Conservation (phyloP, 1,284 basidiomycete genomes). For the Vanrija pseudolonga region DNA sequence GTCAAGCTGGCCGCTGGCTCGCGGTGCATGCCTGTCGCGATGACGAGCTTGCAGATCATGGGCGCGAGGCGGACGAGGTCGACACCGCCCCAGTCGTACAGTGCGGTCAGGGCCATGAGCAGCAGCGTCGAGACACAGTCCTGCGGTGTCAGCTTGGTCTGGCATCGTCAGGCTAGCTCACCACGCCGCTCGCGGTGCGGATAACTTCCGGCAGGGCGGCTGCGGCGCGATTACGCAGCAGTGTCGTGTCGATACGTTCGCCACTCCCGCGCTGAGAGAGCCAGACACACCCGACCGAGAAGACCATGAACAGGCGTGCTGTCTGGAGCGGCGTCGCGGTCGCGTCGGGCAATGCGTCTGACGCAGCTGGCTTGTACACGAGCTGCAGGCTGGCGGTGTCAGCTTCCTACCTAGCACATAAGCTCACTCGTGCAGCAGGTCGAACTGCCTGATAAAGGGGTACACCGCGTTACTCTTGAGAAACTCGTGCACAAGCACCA, state of each 20-base stretch:
- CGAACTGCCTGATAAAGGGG: not conserved
- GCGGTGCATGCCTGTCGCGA: not conserved
- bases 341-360: not conserved
- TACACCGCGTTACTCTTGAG: slow-evolving; percentile 5
- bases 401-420: not conserved
- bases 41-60: not conserved
- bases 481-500: slow-evolving; percentile 1
- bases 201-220: not conserved
- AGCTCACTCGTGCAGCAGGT: slow-evolving; percentile 4
- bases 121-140: slow-evolving; percentile 1
- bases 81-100: slow-evolving; percentile 9
- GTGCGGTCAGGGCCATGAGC: slow-evolving; percentile 1
- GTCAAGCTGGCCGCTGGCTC: slow-evolving; percentile 1
- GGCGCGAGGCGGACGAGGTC: slow-evolving; percentile 1
- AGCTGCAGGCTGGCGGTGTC: slow-evolving; percentile 2
- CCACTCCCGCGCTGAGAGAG: not conserved
- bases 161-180: not conserved
- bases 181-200: slow-evolving; percentile 3
- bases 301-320: slow-evolving; percentile 5
- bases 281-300: slow-evolving; percentile 1
- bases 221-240: slow-evolving; percentile 2
- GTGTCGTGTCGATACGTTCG: slow-evolving; percentile 5
- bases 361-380: not conserved
- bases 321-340: slow-evolving; percentile 6
- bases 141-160: not conserved